A percentile compares a stretch with the other conserved stretches of the same genome.
Conservation (phyloP, 2,329 filamentous ascomycete species). For the Colletotrichum incanum region DNA sequence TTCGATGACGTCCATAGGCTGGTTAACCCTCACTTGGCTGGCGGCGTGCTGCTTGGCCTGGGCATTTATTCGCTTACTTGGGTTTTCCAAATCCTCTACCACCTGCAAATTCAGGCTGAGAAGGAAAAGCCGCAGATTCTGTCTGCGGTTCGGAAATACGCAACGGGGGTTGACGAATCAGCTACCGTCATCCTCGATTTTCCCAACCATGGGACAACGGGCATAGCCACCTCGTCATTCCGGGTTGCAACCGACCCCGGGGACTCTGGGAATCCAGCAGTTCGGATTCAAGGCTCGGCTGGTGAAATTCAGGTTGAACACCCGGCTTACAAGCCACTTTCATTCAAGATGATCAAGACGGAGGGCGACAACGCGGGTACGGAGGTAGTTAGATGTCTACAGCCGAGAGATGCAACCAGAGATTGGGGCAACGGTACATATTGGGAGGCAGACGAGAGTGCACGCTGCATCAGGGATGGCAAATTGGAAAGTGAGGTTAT, state of each 20-base stretch:
- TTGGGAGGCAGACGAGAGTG: conserved; percentile 88
- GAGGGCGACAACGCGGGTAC: conserved; percentile 61
- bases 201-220: conserved; percentile 77
- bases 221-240: conserved; percentile 78
- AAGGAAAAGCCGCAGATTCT: conserved; percentile 79
- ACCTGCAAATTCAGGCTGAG: conserved; percentile 78
- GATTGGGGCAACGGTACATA: conserved; percentile 85
- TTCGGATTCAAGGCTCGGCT: conserved; percentile 84
- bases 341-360: conserved; percentile 74
- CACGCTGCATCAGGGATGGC: conserved; percentile 82
- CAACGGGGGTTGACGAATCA: conserved; percentile 82
- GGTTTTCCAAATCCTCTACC: conserved; percentile 92
- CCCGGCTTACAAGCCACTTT: conserved; percentile 79
- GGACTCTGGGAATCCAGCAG: conserved; percentile 75
- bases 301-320: conserved; percentile 88
- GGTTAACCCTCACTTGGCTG: conserved; percentile 85
- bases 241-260: conserved; percentile 72
- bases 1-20: conserved; percentile 79
- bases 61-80: conserved; percentile 92
- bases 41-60: conserved; percentile 85
- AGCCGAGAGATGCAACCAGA: conserved; percentile 65
- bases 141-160: conserved; percentile 79
- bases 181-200: conserved; percentile 84
- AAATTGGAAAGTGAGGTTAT: conserved; percentile 80
- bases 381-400: conserved; percentile 67